These are phyloP conservation scores for Salix arbutifolia DNA, from an alignment of 345 rosid genomes.

Conservation along the genomic window DNA sequence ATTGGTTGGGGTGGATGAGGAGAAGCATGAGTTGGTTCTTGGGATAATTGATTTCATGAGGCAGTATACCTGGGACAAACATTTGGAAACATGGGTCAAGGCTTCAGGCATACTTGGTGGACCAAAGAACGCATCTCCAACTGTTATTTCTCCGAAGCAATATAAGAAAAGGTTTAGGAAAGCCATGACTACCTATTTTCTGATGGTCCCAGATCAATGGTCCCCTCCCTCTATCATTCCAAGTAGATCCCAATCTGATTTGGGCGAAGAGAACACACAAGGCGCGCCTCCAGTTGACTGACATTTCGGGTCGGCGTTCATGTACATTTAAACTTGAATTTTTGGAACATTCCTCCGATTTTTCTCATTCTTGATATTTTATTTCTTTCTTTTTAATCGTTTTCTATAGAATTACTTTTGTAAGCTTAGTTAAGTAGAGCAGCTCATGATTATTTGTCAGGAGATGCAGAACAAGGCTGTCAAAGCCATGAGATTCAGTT, in stretches of 20 bases:
- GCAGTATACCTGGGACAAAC: conserved; percentile 99
- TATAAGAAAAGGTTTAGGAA: conserved; percentile 95
- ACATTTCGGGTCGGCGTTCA: conserved; percentile 19
- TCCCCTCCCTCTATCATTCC: conserved; percentile 55
- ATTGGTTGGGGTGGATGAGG: conserved; percentile 90
- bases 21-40: conserved; percentile 73
- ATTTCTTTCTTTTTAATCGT: conserved; percentile 17
- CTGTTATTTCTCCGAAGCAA: conserved; percentile 93
- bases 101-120: conserved; percentile 92
- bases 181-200: conserved; percentile 85
- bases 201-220: conserved; percentile 98
- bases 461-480: conserved; percentile 35
- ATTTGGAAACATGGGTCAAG: conserved; percentile 92
- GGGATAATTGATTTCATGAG: conserved; percentile 97
- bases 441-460: conserved; percentile 29
- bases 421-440: conserved; percentile 28
- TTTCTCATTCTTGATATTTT: conserved; percentile 12
- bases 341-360: conserved; percentile 18
- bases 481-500: conserved; percentile 32
- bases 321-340: conserved; percentile 33
- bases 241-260: conserved; percentile 54
- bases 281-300: conserved; percentile 34
- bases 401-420: conserved; percentile 23
- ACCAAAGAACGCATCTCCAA: conserved; percentile 67
- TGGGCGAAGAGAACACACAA: conserved; percentile 55